Evolutionary conservation across 805 yeast species (phyloP), one percentile per base, ranked within the genome.

Genomic region (Wickerhamiella lipophila): DNA sequence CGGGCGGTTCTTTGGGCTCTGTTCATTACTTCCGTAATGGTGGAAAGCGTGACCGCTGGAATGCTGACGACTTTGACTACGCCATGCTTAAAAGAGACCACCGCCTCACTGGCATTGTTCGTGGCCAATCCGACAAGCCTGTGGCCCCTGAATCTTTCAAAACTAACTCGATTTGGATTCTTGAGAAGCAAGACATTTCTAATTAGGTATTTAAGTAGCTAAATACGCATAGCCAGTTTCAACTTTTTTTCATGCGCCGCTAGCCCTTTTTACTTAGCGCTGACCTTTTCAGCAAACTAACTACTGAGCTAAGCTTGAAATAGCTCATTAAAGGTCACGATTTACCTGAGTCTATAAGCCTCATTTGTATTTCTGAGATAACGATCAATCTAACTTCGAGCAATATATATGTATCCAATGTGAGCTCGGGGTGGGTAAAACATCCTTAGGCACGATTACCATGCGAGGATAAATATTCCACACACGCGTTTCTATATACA

Each of bases 81-180:
- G 51, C 53, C 32, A 63, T 68, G 73, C 77, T 83, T 66, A 81
- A 80, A 55, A 73, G 95, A 59, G 95, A 84, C 64, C 70, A 74
- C 60, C 71, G 89, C 55, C 68, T 84, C 58, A 84, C 94, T 9
- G 94, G 94, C 22, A 70, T 72, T 38, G 71, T 68, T 59, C 72
- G 94, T 60, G 88, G 79, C 34, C 89, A 83, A 62, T 63, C 72
- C 45, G 78, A 76, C 54, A 73, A 70, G 39, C 74, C 87, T 6
- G 66, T 73, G 36, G 94, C 94, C 3, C 86, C 87, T 34, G 88
- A 81, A 52, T 73, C 71, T 27, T 84, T 85, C 73, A 82, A 79
- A 67, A 78, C 83, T n/a, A 78, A 75, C 61, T 74, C 83, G n/a
- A 56, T 56, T 42, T 66, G 70, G 70, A 63, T 62, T 63, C 58